Base-by-base conservation (phyloP, 495 filamentous ascomycete genomes). In the Extremus antarcticus region DNA sequence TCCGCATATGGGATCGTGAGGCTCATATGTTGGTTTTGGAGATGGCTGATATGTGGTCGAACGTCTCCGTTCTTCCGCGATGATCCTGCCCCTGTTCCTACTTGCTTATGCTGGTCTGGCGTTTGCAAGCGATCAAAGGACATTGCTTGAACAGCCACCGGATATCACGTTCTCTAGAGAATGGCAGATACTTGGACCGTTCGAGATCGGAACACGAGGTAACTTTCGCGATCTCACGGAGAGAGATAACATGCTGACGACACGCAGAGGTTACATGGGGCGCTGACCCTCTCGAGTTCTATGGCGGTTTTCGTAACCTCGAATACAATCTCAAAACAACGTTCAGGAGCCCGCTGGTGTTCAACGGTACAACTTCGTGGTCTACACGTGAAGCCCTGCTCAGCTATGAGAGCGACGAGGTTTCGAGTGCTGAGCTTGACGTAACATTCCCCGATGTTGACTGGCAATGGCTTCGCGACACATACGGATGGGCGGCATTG, bases 151-250 rank as follows among this genome's bases (percentile, higher is more conserved):
- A 11, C 23, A 22, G 19, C 23, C n/a, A 7, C 13, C 40, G 22
- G 41, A 25, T 7, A 25, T 41, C 43, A 35, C 59, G 47, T 68
- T 75, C 53, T 73, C 74, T 20, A 60, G 55, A 16, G 59, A 53
- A 38, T 81, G 79, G 77, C 60, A 81, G 43, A 54, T 81, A 10
- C 68, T 83, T 13, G 80, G 80, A 4, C 80, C 80, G 4, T 83
- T 83, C 60, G 76, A 77, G 62, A 76, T 76, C 40, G 79, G 80
- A 32, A 82, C 78, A 41, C 65, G 79, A 75, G 78, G 79, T 75
- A 72, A 56, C 7, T 45, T 13, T 13, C 4, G 13, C 29, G 29
- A 35, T 35, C 29, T 7, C 13, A 7, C 29, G 41, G 41, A n/a
- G 17, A 9, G 41, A 39, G 4, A 7, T n/a, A 21, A 4, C 41